Conservation (phyloP, 345 rosid genomes). For the Aethionema arabicum region DNA sequence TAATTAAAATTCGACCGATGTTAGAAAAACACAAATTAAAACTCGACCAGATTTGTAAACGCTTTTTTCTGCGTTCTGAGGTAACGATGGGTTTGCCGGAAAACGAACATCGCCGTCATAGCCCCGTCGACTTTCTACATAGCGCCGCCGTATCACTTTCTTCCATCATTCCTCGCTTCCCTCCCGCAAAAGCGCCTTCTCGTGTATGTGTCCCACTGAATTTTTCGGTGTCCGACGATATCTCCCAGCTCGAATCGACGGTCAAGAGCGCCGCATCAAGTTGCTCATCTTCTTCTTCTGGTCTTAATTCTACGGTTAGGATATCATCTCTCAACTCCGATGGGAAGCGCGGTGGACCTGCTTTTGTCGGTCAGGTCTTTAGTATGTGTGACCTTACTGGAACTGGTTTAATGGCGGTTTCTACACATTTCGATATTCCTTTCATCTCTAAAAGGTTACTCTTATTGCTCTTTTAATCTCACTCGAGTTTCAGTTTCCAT, state of each 20-base stretch:
- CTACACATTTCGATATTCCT: constrained; percentile 87
- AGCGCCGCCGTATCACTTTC: constrained; percentile 42
- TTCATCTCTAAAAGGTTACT: constrained; percentile 74
- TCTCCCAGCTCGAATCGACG: constrained; percentile 47
- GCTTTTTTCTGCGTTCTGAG: too few relatives aligned
- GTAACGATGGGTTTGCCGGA: constrained; percentile 44
- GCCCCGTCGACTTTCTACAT: constrained; percentile 47
- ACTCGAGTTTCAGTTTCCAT: constrained; percentile 1
- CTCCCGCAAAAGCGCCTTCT: constrained; percentile 41
- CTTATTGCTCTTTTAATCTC: constrained; percentile 1
- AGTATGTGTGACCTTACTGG: constrained; percentile 99
- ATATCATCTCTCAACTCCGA: constrained; percentile 62
- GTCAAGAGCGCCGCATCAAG: constrained; percentile 41
- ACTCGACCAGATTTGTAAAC: too few relatives aligned
- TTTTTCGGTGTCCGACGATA: constrained; percentile 47
- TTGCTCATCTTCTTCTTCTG: constrained; percentile 44
- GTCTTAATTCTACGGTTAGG: constrained; percentile 79
- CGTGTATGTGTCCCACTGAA: constrained; percentile 54
- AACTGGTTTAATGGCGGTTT: constrained; percentile 94
- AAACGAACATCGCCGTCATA: constrained; percentile 41
- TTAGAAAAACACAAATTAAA: too few relatives aligned
- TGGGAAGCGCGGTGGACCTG: constrained; percentile 82
- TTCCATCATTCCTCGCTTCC: constrained; percentile 46
- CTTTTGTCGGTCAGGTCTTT: constrained; percentile 95
- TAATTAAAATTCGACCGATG: too few relatives aligned